These are phyloP conservation scores for Boletus vermiculosoides DNA, from an alignment of 768 basidiomycete genomes.

Conservation along the genomic window DNA sequence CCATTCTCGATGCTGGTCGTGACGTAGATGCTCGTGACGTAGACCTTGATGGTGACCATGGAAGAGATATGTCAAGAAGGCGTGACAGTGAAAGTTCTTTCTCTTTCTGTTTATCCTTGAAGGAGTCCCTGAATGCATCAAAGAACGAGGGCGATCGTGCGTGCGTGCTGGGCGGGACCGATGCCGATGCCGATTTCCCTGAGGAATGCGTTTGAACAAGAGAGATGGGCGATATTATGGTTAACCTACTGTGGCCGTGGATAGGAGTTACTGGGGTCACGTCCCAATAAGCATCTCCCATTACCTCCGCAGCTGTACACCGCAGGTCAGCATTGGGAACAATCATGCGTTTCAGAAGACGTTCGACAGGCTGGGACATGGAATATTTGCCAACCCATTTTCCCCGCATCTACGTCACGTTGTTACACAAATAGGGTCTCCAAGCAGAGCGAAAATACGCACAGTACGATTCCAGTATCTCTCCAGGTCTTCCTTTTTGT, in stretches of 20 bases:
- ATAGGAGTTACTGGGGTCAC: constrained; percentile 28
- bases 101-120: constrained; percentile 29
- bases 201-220: not conserved
- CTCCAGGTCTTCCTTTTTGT: constrained; percentile 76
- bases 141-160: constrained; percentile 19
- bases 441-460: constrained; percentile 22
- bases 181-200: constrained; percentile 38
- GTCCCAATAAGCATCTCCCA: constrained; percentile 69
- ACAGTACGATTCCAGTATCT: constrained; percentile 86
- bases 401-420: constrained; percentile 55
- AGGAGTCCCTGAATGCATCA: constrained; percentile 17
- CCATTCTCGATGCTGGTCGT: constrained; percentile 14
- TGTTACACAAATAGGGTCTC: not conserved
- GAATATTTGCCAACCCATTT: constrained; percentile 74
- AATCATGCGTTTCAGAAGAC: constrained; percentile 73
- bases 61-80: constrained; percentile 36
- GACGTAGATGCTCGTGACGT: constrained; percentile 14
- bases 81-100: constrained; percentile 30
- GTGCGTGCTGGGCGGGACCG: constrained; percentile 11
- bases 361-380: constrained; percentile 66
- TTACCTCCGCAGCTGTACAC: constrained; percentile 64
- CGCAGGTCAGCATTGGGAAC: constrained; percentile 79
- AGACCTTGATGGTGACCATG: constrained; percentile 30
- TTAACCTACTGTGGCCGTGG: constrained; percentile 42
- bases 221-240: constrained; percentile 14